A percentile compares a stretch with the other conserved stretches of the same genome.
These are phyloP conservation scores for Vaucheria bursata DNA, from an alignment of 352 stramenopile genomes.

Conservation along the genomic window DNA sequence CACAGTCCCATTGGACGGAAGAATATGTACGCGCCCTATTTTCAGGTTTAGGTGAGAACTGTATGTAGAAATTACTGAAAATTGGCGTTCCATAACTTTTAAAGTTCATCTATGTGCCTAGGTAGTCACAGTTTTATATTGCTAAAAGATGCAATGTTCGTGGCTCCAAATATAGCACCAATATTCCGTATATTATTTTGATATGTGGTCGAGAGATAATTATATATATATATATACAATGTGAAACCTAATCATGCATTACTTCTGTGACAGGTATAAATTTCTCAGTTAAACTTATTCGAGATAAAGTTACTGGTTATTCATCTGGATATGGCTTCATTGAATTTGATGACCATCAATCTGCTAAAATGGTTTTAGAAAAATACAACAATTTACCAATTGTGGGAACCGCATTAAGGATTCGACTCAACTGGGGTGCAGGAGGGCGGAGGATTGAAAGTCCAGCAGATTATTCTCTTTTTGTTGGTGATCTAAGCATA, in stretches of 20 bases:
- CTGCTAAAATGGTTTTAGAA: conserved; percentile 70
- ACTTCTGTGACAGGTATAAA: conserved; percentile 59
- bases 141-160: neutral
- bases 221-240: neutral
- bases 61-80: conserved; percentile 5
- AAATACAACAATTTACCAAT: conserved; percentile 72
- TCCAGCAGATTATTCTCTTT: conserved; percentile 68
- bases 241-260: neutral
- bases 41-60: conserved; percentile 55
- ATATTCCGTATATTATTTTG: neutral
- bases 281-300: conserved; percentile 73
- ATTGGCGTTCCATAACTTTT: neutral
- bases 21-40: conserved; percentile 73
- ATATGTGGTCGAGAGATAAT: conserved; percentile 1
- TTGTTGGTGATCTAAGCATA: conserved; percentile 75
- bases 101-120: neutral
- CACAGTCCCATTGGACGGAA: conserved; percentile 75
- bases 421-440: conserved; percentile 80
- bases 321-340: conserved; percentile 77
- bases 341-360: conserved; percentile 68
- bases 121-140: conserved; percentile 2
- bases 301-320: conserved; percentile 74
- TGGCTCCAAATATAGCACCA: neutral
- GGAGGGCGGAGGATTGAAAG: conserved; percentile 70
- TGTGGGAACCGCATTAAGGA: conserved; percentile 71